phyloP scores from a whole-genome alignment of 31 red algal species.

The Endocladia muricata region DNA sequence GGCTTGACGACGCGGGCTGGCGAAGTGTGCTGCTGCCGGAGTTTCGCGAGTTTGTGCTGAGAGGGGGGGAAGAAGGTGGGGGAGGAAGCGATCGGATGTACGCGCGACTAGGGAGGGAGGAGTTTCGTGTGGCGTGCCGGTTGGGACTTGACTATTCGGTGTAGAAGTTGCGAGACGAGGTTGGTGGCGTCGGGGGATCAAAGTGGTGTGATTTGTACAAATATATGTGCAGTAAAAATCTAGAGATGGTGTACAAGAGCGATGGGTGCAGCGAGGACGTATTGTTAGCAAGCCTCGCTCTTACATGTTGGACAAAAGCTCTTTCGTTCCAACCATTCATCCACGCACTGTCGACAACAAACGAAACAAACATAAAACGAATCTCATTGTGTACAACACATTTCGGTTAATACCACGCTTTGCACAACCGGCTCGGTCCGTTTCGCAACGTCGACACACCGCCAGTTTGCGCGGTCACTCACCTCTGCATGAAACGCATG shows the following conservation, averaged over 20 bases:
- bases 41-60: slow-evolving; percentile 42
- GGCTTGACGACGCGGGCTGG: slow-evolving; percentile 53
- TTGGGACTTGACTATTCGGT: slow-evolving; percentile 46
- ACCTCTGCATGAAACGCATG: slow-evolving; percentile 65
- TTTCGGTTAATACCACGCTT: too few species aligned
- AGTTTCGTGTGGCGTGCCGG: slow-evolving; percentile 57
- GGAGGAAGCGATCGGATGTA: slow-evolving; percentile 51
- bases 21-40: slow-evolving; percentile 44
- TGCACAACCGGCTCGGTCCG: too few species aligned
- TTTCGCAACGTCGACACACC: too few species aligned
- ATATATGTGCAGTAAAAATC: not conserved
- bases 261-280: not conserved
- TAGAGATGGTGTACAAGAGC: not conserved
- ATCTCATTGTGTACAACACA: too few species aligned
- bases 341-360: slow-evolving; percentile 47
- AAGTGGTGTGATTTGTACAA: not conserved
- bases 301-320: slow-evolving; percentile 57
- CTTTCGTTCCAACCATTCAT: slow-evolving; percentile 45
- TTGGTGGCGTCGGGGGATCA: not conserved
- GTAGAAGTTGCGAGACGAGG: not conserved
- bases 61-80: not conserved
- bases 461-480: not conserved
- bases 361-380: too few species aligned
- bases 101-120: slow-evolving; percentile 30
- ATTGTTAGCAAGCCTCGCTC: slow-evolving; percentile 22